Evolutionary conservation across 176 grass and related monocot species (phyloP), one percentile per base, ranked within the genome.

Genomic region (Carex scoparia): DNA sequence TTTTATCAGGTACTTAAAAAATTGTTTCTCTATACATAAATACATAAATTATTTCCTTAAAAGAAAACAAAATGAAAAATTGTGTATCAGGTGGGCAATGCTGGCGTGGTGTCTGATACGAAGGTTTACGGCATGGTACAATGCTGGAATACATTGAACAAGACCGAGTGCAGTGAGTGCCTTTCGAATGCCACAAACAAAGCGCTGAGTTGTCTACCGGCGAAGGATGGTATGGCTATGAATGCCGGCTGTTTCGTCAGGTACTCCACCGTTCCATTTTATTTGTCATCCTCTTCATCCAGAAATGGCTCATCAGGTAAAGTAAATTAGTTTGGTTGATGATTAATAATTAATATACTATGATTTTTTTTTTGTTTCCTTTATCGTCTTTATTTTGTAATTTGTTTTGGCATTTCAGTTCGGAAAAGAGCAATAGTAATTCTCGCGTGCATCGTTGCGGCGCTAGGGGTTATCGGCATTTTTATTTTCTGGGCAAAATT

Each of bases 91-190:
- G 53, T 86, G 19, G 23, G 83, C 2, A 54, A 44, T 2, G 55
- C 61, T 1, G 69, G n/a, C 10, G 13, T 79, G 14, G 28, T 75
- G 6, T 51, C 66, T 2, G 35, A 65, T 4, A 1, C 49, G 68
- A 84, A 56, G 16, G 91, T 86, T 23, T 97, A 94, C 64, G 94
- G 91, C 5, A 90, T 87, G 57, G 91, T 91, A 27, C 88, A 97
- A 90, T 97, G 94, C 84, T 97, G 94, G 94, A 87, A 81, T 56
- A 94, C 94, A 68, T 88, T 97, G 10, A 94, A 97, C 86, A 88
- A 83, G 60, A 92, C 44, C 48, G 82, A 84, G 56, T 97, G 94
- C 88, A 79, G 71, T 35, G 85, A 87, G 23, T 97, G 94, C 80
- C 76, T 94, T 49, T 76, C 70, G 1, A 92, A 65, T 87, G 91